A percentile compares a stretch with the other conserved stretches of the same genome.
These are phyloP conservation scores for Tillandsia fasciculata DNA, from an alignment of 176 grass and related monocot species.

Conservation along the genomic window DNA sequence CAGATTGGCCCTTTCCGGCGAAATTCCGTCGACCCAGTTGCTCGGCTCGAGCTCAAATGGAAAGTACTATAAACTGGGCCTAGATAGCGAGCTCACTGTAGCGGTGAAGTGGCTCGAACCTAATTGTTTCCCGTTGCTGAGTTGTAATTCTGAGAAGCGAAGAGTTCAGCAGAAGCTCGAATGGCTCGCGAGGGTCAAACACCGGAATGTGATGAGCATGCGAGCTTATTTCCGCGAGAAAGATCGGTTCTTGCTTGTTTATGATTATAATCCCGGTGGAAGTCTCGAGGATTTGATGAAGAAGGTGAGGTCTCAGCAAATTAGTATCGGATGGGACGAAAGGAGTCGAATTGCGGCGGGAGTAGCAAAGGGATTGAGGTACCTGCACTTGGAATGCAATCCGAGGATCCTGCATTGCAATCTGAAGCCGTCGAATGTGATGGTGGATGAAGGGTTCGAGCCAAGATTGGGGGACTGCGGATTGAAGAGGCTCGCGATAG, in stretches of 20 bases:
- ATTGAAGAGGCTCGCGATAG: conserved; percentile 37
- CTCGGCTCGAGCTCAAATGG: conserved; percentile 36
- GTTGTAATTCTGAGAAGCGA: conserved; percentile 68
- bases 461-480: conserved; percentile 63
- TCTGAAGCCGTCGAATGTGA: conserved; percentile 72
- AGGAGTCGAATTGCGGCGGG: conserved; percentile 73
- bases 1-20: conserved; percentile 40
- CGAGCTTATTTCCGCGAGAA: conserved; percentile 71
- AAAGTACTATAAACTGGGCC: conserved; percentile 61
- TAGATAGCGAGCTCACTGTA: conserved; percentile 58
- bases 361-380: conserved; percentile 60
- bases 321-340: conserved; percentile 55
- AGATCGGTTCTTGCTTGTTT: conserved; percentile 61
- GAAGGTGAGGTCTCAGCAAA: conserved; percentile 64
- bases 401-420: conserved; percentile 67
- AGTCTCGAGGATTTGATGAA: conserved; percentile 94
- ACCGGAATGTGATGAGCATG: conserved; percentile 69
- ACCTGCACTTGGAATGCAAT: conserved; percentile 82
- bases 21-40: conserved; percentile 26
- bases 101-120: conserved; percentile 58
- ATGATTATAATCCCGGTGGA: conserved; percentile 52
- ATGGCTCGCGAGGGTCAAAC: conserved; percentile 49
- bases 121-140: conserved; percentile 28
- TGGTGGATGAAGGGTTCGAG: conserved; percentile 74
- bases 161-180: conserved; percentile 80